Base-by-base conservation (phyloP, 2,329 filamentous ascomycete species). In the Cordyceps pruinosa region DNA sequence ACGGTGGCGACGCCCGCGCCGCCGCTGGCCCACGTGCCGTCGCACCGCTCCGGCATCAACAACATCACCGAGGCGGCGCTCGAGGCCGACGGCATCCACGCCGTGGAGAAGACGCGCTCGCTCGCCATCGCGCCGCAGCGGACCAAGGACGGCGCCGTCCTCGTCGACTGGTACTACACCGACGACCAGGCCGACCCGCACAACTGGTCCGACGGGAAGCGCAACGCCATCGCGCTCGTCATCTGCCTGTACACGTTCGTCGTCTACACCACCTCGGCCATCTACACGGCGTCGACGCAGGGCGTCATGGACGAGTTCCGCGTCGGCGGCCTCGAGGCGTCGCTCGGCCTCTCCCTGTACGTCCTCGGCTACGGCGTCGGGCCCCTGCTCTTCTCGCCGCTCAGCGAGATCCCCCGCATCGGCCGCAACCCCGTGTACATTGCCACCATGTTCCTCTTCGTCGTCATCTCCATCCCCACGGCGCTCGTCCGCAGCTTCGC, bases 351-450 rank as follows among this genome's bases (percentile, higher is more conserved):
- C 5, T 77, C 82, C 0, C 75, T 87, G 58, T 87, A 86, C 64
- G 83, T 87, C 1, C 70, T 86, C 0, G 84, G 82, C 1, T 84
- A 84, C 60, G 84, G 85, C 13, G 70, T 84, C 17, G 86, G 85
- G 0, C 85, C 86, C 1, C 69, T 89, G 26, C 60, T 89, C 25
- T 88, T 83, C 70, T 83, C 83, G 0, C 87, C 87, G 0, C 69
- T 89, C 42, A 81, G 77, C 49, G 87, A 90, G 70, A 81, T 89
- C 23, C 84, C 86, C 0, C 66, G 77, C 46, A 79, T 89, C 51
- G 87, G 87, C 2, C 77, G 87, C 7, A 89, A 85, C 63, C 81
- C 82, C 0, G 80, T 86, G 6, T 90, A 90, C 68, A 79, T 87
- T 35, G 67, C 81, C 61, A 86, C 85, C 10, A 86, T 89, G 72